These are phyloP conservation scores for Fusarium sp. DNA, from an alignment of 2,329 filamentous ascomycete genomes.

Conservation along the genomic window DNA sequence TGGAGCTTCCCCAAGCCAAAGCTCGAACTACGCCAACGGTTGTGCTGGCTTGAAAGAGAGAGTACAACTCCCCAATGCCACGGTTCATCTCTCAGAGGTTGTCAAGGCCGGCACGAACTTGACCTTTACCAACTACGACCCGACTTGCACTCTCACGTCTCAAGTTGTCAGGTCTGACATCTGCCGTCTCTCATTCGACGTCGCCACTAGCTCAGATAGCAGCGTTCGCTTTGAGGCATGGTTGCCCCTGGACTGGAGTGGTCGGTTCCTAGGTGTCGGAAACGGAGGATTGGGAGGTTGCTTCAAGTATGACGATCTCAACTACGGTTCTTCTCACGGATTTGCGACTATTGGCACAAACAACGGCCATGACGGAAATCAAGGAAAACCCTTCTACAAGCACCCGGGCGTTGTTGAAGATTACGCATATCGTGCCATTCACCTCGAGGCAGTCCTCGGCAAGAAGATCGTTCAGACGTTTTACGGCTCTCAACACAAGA, in stretches of 20 bases:
- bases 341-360: slow-evolving; percentile 1
- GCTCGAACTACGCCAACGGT: neutral
- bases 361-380: slow-evolving; percentile 30
- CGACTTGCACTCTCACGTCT: neutral
- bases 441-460: neutral
- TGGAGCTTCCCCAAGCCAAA: neutral
- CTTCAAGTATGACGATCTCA: slow-evolving; percentile 1
- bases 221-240: neutral
- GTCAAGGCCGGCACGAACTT: slow-evolving; percentile 2
- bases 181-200: neutral
- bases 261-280: slow-evolving; percentile 57
- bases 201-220: neutral
- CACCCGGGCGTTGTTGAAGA: neutral
- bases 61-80: neutral
- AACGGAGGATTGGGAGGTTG: slow-evolving; percentile 67
- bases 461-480: slow-evolving; percentile 42
- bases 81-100: slow-evolving; percentile 36
- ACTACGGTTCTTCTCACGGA: neutral
- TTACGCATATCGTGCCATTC: neutral
- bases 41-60: neutral
- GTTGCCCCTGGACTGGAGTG: neutral
- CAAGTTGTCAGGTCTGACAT: neutral
- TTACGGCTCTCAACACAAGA: slow-evolving; percentile 53
- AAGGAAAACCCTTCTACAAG: neutral
- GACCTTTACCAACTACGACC: neutral